phyloP scores from a whole-genome alignment of 768 basidiomycete species.

The Tricholoma sp. region DNA sequence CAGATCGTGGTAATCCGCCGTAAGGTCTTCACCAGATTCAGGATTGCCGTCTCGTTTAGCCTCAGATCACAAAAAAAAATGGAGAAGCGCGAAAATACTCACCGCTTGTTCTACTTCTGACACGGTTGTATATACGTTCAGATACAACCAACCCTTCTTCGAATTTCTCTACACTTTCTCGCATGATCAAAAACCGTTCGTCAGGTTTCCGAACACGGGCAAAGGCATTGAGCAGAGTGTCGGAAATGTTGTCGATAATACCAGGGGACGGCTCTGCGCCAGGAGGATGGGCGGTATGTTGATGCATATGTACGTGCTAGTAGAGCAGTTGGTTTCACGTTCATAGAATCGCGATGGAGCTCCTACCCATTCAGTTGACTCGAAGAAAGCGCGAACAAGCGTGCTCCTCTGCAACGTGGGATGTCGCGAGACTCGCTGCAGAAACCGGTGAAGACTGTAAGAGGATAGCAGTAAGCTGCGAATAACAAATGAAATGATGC shows the following conservation, averaged over 20 bases:
- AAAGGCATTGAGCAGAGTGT: constrained; percentile 95
- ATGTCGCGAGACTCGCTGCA: constrained; percentile 87
- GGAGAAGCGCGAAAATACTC: constrained; percentile 34
- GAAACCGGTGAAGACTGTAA: constrained; percentile 82
- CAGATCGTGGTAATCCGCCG: constrained; percentile 95
- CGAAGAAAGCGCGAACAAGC: constrained; percentile 90
- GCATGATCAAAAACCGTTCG: constrained; percentile 89
- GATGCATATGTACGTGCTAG: constrained; percentile 96
- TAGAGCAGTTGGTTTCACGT: constrained; percentile 4
- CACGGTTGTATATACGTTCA: constrained; percentile 76
- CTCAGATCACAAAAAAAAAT: constrained; percentile 53
- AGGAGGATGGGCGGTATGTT: constrained; percentile 89
- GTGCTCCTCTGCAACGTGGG: constrained; percentile 90
- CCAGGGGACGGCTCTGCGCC: constrained; percentile 73
- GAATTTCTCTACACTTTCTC: constrained; percentile 90
- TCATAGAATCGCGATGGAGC: neutral
- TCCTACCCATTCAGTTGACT: constrained; percentile 97
- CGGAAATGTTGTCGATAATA: constrained; percentile 91
- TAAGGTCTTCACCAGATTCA: constrained; percentile 88
- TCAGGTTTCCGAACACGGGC: constrained; percentile 95
- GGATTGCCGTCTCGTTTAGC: constrained; percentile 79
- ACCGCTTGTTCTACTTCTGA: constrained; percentile 84
- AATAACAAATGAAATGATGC: neutral
- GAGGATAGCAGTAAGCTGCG: neutral
- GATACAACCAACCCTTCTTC: constrained; percentile 86